Evolutionary conservation across 768 basidiomycete genomes (phyloP), one percentile per base, ranked within the genome.

Genomic region (Suillus hirtellus): DNA sequence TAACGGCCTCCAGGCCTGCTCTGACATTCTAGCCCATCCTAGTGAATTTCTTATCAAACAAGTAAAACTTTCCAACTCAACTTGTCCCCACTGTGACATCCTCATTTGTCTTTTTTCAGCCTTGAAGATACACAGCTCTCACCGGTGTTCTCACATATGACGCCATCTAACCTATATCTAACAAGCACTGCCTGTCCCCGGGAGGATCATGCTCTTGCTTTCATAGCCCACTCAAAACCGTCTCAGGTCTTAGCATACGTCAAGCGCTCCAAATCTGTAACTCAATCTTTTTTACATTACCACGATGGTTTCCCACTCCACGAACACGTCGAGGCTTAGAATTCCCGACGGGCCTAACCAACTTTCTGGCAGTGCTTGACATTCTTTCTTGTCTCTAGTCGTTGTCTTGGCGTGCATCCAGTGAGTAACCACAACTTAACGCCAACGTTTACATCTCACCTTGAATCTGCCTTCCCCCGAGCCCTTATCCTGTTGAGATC

Each of bases 251-350:
- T 60, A 54, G 46, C 34, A 34, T 34, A 12, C 59, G 47, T 56
- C n/a, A 21, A 55, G 7, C 14, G 11, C 21, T 54, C 35, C 60
- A 59, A 21, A 31, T 59, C 24, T 60, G 27, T n/a, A 50, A 52
- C 53, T 61, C 55, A 27, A 58, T 27, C 8, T 58, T 40, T 37
- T 10, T 21, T 19, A 19, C 35, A 56, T 42, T 59, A 53, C 47
- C 58, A 47, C 63, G 56, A 65, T 62, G 58, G 34, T 31, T 63
- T 72, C 64, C 63, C 60, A 63, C 62, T 63, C 64, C 60, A 65
- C 21, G 21, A 46, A n/a, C 49, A 56, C 40, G 40, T 58, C 24
- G 56, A 56, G 9, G 31, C 19, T 53, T 34, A 2, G 4, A 34
- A 34, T 56, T 56, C 38, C 24, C 24, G 42, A 31, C 10, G 5